Percentiles rank a stretch among this genome's conserved stretches.
These are phyloP conservation scores for Rhamnella rubrinervis DNA, from an alignment of 331 rosid species.

Conservation along the genomic window DNA sequence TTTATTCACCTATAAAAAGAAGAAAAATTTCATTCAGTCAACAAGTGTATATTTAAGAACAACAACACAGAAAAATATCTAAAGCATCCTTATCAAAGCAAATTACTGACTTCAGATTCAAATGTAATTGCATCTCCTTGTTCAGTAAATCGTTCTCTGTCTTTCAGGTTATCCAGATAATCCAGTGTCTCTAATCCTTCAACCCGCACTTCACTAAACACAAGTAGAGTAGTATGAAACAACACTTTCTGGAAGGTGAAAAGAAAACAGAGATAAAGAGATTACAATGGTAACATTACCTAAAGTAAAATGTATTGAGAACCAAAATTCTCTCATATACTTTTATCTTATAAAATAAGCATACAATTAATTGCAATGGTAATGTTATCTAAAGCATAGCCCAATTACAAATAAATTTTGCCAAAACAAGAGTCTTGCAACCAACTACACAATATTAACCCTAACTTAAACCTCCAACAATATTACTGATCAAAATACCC, in stretches of 20 bases:
- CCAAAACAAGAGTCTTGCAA: no score
- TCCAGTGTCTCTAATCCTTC: constrained; percentile 88
- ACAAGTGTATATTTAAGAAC: constrained; percentile 13
- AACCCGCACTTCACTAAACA: constrained; percentile 74
- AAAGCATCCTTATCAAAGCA: constrained; percentile 3
- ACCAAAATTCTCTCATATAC: no score
- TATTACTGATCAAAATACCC: no score
- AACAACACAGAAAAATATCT: constrained; percentile 11
- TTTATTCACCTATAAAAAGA: constrained; percentile 62
- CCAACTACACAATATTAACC: no score
- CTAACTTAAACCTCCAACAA: no score
- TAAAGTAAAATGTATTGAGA: no score
- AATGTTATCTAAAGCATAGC: no score
- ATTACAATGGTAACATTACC: no score
- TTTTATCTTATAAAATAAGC: no score
- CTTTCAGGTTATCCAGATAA: constrained; percentile 81
- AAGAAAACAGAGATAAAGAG: neutral
- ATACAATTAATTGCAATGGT: no score
- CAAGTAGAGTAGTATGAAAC: neutral
- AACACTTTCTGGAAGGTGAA: neutral
- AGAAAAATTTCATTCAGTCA: constrained; percentile 6
- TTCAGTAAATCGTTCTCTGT: constrained; percentile 69
- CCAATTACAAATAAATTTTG: no score
- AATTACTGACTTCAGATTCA: constrained; percentile 62
- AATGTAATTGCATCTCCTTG: constrained; percentile 83